phyloP scores from a whole-genome alignment of 352 stramenopile genomes.

The Thalassiosira livingstoniorum region DNA sequence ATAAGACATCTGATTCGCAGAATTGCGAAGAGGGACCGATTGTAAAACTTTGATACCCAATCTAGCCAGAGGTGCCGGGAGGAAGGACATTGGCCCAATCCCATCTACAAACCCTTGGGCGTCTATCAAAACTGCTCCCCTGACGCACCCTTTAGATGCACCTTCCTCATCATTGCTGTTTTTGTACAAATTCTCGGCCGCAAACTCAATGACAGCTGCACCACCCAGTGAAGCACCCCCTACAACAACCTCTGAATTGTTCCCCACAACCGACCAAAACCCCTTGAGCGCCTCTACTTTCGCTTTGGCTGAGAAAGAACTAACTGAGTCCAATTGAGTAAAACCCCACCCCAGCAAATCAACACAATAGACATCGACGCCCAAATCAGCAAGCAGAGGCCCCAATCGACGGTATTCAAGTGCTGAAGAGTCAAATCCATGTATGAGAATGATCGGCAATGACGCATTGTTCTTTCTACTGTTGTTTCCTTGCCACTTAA shows the following conservation, averaged over 20 bases:
- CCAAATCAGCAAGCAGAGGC: constrained; percentile 63
- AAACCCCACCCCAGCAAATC: constrained; percentile 89
- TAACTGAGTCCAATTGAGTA: constrained; percentile 78
- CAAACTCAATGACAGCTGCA: constrained; percentile 87
- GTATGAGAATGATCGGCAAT: constrained; percentile 81
- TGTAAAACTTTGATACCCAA: constrained; percentile 86
- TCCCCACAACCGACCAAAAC: constrained; percentile 80
- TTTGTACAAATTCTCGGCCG: constrained; percentile 65
- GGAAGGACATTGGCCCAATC: constrained; percentile 82
- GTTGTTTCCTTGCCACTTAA: constrained; percentile 64
- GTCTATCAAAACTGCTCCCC: constrained; percentile 86
- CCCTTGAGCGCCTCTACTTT: constrained; percentile 85
- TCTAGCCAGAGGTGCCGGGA: constrained; percentile 80
- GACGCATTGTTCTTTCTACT: not conserved
- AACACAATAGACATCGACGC: constrained; percentile 86
- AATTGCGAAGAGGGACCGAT: constrained; percentile 72
- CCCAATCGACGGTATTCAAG: constrained; percentile 87
- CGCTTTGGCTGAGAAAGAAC: constrained; percentile 81
- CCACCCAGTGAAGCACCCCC: constrained; percentile 87
- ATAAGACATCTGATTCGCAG: constrained; percentile 86
- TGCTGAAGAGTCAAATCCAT: constrained; percentile 88
- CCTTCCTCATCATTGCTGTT: not conserved
- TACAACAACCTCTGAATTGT: constrained; percentile 73
- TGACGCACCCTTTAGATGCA: constrained; percentile 53
- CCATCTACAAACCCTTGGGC: constrained; percentile 89